Base-by-base conservation (phyloP, 129 eudicot species). In the Lactuca saligna region DNA sequence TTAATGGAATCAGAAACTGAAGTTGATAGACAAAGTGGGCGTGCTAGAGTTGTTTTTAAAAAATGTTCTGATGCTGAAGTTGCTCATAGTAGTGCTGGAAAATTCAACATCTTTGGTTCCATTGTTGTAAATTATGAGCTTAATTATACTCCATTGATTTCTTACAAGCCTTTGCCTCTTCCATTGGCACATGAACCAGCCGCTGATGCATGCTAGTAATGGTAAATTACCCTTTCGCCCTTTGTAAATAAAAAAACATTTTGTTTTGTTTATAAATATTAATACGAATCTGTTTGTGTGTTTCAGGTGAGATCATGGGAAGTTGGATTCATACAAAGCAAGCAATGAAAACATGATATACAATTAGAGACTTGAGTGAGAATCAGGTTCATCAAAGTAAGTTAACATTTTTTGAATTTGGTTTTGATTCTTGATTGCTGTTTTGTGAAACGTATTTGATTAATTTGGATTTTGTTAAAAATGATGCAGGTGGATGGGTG, bases 11-110 rank as follows among this genome's bases (percentile, higher is more conserved):
- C 95, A 17, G 95, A 93, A 74, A 93, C 98, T 5, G 98, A 88
- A 67, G 86, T 89, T 16, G 96, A 86, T 63, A 64, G 74, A 60
- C 82, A 77, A 41, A 61, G 77, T 9, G 82, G 86, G 17, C 89
- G 95, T 54, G 98, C 98, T 10, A 76, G 84, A 66, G 95, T 93
- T 65, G 90, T 93, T 8, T 92, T 84, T 63, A 93, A 93, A 65
- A 82, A 82, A 70, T 85, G 97, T 75, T 81, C 90, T 11, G 98
- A 93, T 70, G 98, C 98, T n/a, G 91, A 89, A 85, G 91, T 85
- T 79, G 98, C 98, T 67, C 81, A 66, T 56, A 78, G 75, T 53
- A 93, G 98, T 79, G 88, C 98, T 0, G 84, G 82, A 37, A 86
- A 68, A 57, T 86, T 93, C 34, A 87, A 74, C 61, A 86, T 93